Evolutionary conservation across 345 rosid genomes (phyloP).

Genomic region (Dovyalis caffra): DNA sequence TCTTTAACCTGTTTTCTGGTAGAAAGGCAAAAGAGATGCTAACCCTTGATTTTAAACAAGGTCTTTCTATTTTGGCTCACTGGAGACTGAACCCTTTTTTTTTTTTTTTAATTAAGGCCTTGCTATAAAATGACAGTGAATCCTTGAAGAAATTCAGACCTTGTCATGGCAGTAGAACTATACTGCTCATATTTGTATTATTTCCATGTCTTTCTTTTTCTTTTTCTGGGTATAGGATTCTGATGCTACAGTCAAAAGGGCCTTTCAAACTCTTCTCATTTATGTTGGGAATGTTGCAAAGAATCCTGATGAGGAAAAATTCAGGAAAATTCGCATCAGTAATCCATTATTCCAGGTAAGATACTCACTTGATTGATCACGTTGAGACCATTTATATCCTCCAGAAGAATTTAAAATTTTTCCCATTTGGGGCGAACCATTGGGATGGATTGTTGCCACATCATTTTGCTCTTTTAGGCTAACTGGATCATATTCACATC

Average conservation of each 20-base stretch:
- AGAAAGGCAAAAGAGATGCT: neutral
- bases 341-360: slow-evolving; percentile 63
- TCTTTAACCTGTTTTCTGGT: too few species aligned
- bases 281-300: slow-evolving; percentile 60
- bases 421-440: neutral
- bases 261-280: slow-evolving; percentile 62
- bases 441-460: neutral
- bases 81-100: neutral
- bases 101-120: too few species aligned
- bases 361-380: neutral
- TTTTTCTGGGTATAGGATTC: slow-evolving; percentile 55
- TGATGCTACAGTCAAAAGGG: slow-evolving; percentile 52
- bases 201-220: too few species aligned
- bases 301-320: slow-evolving; percentile 61
- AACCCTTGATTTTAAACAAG: neutral
- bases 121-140: too few species aligned
- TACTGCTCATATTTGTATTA: too few species aligned
- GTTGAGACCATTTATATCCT: neutral
- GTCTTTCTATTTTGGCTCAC: neutral
- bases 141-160: too few species aligned
- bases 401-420: neutral
- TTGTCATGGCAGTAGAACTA: too few species aligned
- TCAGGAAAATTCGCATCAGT: slow-evolving; percentile 59
- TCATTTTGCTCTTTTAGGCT: neutral
- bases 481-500: neutral